Percentiles rank a stretch among this genome's conserved stretches.
Evolutionary conservation across 257 asterid species (phyloP).

Genomic region (Forsythia suspensa): DNA sequence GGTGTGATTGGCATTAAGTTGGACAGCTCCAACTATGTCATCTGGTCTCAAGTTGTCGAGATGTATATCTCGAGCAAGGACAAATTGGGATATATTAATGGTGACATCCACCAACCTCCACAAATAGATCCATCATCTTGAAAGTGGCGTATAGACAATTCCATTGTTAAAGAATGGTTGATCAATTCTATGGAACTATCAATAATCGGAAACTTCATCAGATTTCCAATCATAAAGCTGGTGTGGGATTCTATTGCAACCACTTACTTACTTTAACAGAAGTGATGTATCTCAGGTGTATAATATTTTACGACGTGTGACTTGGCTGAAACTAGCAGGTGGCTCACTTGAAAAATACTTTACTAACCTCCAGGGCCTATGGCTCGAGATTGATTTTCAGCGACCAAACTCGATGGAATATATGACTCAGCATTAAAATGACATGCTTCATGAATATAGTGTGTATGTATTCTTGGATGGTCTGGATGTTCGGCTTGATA

Average conservation of each 20-base stretch:
- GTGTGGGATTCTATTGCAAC: no score
- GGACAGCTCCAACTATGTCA: background rate
- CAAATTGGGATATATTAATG: background rate
- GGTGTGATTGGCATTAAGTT: background rate
- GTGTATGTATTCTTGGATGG: no score
- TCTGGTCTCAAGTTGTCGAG: background rate
- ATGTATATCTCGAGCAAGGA: background rate
- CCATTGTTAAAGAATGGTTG: background rate
- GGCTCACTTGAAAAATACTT: background rate
- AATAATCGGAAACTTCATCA: background rate
- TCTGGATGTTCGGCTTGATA: no score
- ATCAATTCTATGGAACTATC: background rate
- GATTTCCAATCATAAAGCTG: background rate
- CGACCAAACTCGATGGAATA: background rate
- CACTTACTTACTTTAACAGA: background rate
- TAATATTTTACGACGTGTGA: background rate
- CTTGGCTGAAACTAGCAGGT: background rate
- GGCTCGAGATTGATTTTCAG: background rate
- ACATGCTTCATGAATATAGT: no score
- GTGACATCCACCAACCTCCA: background rate
- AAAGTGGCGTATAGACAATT: background rate
- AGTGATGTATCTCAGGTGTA: background rate
- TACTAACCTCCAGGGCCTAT: background rate
- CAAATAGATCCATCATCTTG: background rate
- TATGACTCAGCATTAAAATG: background rate